Conservation (phyloP, 2,329 filamentous ascomycete species). For the Apiospora sp. region DNA sequence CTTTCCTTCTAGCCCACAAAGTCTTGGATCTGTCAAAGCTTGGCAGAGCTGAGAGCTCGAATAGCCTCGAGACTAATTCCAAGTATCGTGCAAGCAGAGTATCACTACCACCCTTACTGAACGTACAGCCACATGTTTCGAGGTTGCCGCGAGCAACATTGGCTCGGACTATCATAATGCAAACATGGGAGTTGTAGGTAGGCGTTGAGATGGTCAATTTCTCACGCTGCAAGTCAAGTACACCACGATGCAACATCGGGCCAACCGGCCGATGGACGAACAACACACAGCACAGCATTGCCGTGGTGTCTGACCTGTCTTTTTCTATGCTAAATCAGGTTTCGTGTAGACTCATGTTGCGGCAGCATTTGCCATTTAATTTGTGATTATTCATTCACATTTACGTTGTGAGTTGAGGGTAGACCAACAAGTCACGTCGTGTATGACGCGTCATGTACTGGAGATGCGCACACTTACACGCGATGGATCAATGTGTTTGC, state of each 20-base stretch:
- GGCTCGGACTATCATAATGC: not conserved
- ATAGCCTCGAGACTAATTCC: not conserved
- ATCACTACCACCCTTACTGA: not conserved
- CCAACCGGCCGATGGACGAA: not conserved
- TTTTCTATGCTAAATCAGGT: too few relatives aligned
- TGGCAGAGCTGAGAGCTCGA: constrained; percentile 3
- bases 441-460: too few relatives aligned
- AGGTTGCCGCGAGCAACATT: constrained; percentile 5
- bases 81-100: not conserved
- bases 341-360: too few relatives aligned
- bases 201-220: not conserved
- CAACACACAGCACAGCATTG: not conserved
- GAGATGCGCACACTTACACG: not conserved
- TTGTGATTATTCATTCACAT: not conserved
- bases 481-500: not conserved
- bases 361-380: not conserved
- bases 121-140: not conserved
- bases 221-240: not conserved
- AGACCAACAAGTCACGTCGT: not conserved
- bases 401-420: not conserved
- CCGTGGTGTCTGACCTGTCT: not conserved
- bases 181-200: not conserved
- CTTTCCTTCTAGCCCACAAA: not conserved
- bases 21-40: constrained; percentile 9
- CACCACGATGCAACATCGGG: not conserved